Conservation (phyloP, 202 grass and related monocot genomes). For the Sporobolus alterniflorus region DNA sequence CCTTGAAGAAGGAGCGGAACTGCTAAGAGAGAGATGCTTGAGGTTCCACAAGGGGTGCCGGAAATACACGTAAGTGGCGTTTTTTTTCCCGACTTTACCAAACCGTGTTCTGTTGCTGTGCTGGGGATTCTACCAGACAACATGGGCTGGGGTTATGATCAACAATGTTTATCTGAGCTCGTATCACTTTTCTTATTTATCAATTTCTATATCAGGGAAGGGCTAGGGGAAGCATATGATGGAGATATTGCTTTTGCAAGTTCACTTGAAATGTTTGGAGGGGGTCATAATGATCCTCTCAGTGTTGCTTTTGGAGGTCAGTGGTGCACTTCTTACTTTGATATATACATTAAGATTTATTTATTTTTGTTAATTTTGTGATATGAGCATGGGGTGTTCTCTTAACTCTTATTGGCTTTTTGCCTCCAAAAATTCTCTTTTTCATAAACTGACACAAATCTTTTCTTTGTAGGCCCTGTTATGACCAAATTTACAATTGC, state of each 20-base stretch:
- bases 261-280: conserved; percentile 94
- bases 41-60: conserved; percentile 98
- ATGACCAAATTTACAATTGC: conserved; percentile 99
- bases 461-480: conserved; percentile 75
- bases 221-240: conserved; percentile 97
- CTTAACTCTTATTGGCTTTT: background rate
- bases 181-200: background rate
- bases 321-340: conserved; percentile 7
- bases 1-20: conserved; percentile 88
- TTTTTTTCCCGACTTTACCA: conserved; percentile 6
- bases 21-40: conserved; percentile 84
- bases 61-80: conserved; percentile 86
- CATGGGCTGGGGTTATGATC: background rate
- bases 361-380: background rate
- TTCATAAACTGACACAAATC: background rate
- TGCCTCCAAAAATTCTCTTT: background rate
- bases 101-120: background rate
- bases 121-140: background rate
- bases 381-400: background rate
- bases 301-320: conserved; percentile 99
- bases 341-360: conserved; percentile 20
- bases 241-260: conserved; percentile 97
- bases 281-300: conserved; percentile 96
- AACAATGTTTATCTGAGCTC: background rate
- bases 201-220: conserved; percentile 77